phyloP scores from a whole-genome alignment of 2,329 filamentous ascomycete species.

The Sarocladium strictum region DNA sequence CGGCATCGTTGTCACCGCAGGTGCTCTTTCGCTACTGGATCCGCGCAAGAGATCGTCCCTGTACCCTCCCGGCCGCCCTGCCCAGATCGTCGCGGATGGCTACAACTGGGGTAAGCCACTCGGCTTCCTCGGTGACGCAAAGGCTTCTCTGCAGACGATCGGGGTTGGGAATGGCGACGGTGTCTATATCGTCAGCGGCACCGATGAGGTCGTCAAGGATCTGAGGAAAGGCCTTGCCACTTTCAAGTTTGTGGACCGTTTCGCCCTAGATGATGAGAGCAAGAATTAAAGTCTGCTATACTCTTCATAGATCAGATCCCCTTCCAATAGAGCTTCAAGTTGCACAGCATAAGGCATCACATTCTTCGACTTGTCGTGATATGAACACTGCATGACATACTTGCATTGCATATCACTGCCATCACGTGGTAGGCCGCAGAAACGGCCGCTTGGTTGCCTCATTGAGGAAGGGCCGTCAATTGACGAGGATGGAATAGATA shows the following conservation, averaged over 20 bases:
- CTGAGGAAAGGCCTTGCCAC: constrained; percentile 54
- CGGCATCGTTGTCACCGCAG: constrained; percentile 53
- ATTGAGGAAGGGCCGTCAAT: background rate
- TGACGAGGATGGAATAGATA: background rate
- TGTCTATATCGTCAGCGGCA: constrained; percentile 30
- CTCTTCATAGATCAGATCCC: too few species aligned
- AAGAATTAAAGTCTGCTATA: too few species aligned
- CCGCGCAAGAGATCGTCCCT: constrained; percentile 40
- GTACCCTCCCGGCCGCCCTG: constrained; percentile 57
- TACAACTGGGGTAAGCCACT: constrained; percentile 69
- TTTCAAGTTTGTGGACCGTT: constrained; percentile 63
- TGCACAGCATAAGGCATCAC: too few species aligned
- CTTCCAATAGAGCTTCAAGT: too few species aligned
- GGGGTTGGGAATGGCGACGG: constrained; percentile 38
- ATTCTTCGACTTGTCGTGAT: background rate
- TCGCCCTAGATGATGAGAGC: constrained; percentile 43
- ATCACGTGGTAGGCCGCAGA: constrained; percentile 8
- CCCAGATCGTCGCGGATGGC: constrained; percentile 55
- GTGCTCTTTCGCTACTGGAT: constrained; percentile 46
- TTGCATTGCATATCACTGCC: background rate
- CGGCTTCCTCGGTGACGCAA: constrained; percentile 46
- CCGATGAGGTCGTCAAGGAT: constrained; percentile 32
- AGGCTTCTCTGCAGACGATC: constrained; percentile 30
- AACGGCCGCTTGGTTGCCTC: background rate
- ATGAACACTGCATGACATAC: constrained; percentile 3